phyloP scores from a whole-genome alignment of 2,329 filamentous ascomycete genomes.

The Cladophialophora immunda region DNA sequence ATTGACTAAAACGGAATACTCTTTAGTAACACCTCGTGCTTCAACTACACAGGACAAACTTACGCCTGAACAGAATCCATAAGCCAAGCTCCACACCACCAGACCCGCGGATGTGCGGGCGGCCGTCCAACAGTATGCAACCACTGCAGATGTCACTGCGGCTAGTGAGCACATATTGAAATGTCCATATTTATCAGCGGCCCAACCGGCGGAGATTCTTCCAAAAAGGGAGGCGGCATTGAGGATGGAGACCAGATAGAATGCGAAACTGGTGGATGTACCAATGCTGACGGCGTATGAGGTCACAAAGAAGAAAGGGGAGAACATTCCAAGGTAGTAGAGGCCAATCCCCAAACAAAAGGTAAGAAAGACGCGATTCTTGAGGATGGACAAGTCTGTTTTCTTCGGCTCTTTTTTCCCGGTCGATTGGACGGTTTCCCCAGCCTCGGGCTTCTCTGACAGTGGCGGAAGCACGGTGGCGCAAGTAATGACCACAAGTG shows the following conservation, averaged over 20 bases:
- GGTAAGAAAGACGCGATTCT: constrained; percentile 39
- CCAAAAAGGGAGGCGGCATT: constrained; percentile 48
- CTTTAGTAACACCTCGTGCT: background rate
- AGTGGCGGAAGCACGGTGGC: constrained; percentile 38
- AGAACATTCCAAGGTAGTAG: constrained; percentile 43
- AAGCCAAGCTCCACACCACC: constrained; percentile 45
- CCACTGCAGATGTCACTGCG: constrained; percentile 42
- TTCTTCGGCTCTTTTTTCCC: constrained; percentile 35
- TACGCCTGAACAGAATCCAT: constrained; percentile 47
- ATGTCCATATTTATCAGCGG: constrained; percentile 47
- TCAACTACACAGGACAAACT: background rate
- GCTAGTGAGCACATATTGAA: constrained; percentile 44
- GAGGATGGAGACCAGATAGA: constrained; percentile 46
- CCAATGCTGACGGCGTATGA: constrained; percentile 42
- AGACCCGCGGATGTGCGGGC: constrained; percentile 42
- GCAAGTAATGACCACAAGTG: constrained; percentile 52
- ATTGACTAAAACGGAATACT: constrained; percentile 49
- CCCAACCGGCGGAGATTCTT: constrained; percentile 46
- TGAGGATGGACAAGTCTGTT: constrained; percentile 41
- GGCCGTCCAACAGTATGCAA: constrained; percentile 45
- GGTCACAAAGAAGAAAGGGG: constrained; percentile 46
- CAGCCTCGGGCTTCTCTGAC: background rate
- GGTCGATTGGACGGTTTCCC: background rate
- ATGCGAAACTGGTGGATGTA: constrained; percentile 40
- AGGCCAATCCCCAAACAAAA: constrained; percentile 41